Base-by-base conservation (phyloP, 2,329 filamentous ascomycete genomes). In the Alternaria longipes region DNA sequence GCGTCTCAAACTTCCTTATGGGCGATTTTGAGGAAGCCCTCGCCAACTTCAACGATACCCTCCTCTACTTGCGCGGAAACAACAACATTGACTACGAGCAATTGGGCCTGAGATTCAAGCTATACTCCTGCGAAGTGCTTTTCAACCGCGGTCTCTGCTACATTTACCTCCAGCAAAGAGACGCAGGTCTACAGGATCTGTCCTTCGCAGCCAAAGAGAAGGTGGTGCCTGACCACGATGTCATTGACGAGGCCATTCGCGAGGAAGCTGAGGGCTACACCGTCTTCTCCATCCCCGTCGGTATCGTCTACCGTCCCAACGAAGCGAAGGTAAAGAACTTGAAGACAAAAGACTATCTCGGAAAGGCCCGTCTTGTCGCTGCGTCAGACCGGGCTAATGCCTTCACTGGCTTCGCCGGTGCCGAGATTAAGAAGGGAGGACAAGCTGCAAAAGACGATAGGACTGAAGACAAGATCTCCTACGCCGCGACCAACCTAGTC, bases 41-140 rank as follows among this genome's bases (percentile, higher is more conserved):
- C 63, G 94, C 94, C 69, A 98, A 98, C 81, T 99, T 99, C 86
- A 99, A 99, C 83, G 95, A 99, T 76, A 97, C 95, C 0, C 84
- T 99, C 41, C 84, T 97, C 42, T 98, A 98, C 80, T 86, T 99
- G 46, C 89, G 95, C 74, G 95, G 95, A 64, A 98, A 99, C 83
- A 94, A 93, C 58, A 92, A 95, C 82, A 99, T 99, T 80, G 94
- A 99, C 80, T 99, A 99, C 79, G 93, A 97, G 62, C 95, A 99
- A 79, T 81, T 99, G 50, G 95, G 95, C 20, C 86, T 99, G 45
- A 91, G 96, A 60, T 99, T 98, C 84, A 97, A 97, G 79, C 84
- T 99, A 11, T 98, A 94, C 80, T 97, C 95, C 1, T 99, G 95
- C 81, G 95, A 99, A 75, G 94, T 97, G 3, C 85, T 99, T 26